These are phyloP conservation scores for Amyloporia xantha DNA, from an alignment of 768 basidiomycete species.

Conservation along the genomic window DNA sequence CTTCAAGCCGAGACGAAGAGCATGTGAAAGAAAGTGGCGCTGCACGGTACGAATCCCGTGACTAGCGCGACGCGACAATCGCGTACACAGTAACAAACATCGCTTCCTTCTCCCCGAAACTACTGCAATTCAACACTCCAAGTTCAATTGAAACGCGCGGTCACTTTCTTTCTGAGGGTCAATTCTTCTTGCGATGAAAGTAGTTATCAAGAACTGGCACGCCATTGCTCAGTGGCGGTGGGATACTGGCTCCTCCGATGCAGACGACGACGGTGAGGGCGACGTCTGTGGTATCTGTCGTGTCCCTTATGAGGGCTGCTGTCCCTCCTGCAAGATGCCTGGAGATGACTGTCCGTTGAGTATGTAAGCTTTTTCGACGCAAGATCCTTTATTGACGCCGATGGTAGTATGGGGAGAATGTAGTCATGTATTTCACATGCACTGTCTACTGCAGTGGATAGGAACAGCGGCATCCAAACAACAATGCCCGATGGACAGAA, in stretches of 20 bases:
- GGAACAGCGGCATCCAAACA: conserved; percentile 84
- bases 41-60: no score
- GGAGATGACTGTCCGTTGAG: conserved; percentile 94
- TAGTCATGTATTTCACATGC: conserved; percentile 97
- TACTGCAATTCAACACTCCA: background rate
- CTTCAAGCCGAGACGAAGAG: no score
- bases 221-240: conserved; percentile 88
- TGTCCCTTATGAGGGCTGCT: conserved; percentile 89
- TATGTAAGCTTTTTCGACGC: conserved; percentile 34
- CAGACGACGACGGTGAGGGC: conserved; percentile 52
- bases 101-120: conserved; percentile 4
- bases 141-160: background rate
- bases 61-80: conserved; percentile 9
- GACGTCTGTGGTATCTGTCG: conserved; percentile 86
- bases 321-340: conserved; percentile 93
- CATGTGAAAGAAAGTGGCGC: no score
- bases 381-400: no score
- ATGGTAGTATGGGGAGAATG: conserved; percentile 92
- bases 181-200: no score
- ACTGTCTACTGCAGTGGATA: conserved; percentile 96
- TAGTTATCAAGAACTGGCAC: conserved; percentile 79
- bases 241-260: conserved; percentile 45
- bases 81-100: conserved; percentile 17
- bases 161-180: background rate
- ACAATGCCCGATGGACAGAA: conserved; percentile 97